These are phyloP conservation scores for Marchantia paleacea DNA, from an alignment of 225 moss, liverwort and hornwort species.

Conservation along the genomic window DNA sequence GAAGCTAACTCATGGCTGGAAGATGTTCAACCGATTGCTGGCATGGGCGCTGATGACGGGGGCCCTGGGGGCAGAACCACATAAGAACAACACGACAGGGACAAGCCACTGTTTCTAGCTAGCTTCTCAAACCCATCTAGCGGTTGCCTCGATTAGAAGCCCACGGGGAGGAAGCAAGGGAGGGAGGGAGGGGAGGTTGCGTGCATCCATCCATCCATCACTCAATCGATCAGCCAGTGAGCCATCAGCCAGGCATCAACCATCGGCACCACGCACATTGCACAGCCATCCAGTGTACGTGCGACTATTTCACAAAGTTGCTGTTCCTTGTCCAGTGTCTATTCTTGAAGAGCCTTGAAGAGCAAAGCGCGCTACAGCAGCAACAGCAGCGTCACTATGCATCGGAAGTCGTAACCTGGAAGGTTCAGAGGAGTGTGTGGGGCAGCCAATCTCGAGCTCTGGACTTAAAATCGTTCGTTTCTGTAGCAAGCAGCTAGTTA, in stretches of 20 bases:
- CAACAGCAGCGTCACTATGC: background rate
- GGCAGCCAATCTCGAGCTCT: too few relatives aligned
- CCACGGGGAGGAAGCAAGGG: background rate
- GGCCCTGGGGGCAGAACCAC: background rate
- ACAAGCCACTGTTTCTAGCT: background rate
- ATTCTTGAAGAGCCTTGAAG: background rate
- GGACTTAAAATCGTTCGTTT: background rate
- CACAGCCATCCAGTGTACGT: background rate
- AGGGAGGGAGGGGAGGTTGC: too few relatives aligned
- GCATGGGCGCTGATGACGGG: background rate
- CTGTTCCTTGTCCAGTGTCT: background rate
- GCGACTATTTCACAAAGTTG: background rate
- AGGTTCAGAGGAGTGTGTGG: background rate
- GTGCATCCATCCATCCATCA: background rate
- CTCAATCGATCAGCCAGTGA: background rate
- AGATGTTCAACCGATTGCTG: slow-evolving; percentile 6
- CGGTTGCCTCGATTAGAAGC: background rate
- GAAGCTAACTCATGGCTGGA: slow-evolving; percentile 11
- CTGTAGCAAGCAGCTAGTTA: background rate
- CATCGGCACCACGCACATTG: background rate
- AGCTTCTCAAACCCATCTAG: background rate
- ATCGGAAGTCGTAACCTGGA: background rate
- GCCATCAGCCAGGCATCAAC: too few relatives aligned
- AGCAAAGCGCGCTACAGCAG: slow-evolving; percentile 8
- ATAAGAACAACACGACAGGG: slow-evolving; percentile 3